Conservation (phyloP, 768 basidiomycete genomes). For the Hydnum rufescens region DNA sequence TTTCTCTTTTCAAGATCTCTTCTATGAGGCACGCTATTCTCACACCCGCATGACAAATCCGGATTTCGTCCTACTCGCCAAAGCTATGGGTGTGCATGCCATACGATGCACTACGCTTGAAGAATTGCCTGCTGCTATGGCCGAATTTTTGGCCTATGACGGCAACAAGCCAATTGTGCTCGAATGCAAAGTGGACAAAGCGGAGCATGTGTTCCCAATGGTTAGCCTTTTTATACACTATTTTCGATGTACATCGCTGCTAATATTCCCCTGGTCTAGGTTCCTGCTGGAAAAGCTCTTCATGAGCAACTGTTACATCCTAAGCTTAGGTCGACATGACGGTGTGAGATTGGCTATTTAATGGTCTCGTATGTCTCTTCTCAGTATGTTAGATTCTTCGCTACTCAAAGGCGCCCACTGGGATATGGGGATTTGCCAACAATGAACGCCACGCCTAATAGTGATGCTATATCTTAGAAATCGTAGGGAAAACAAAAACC, state of each 20-base stretch:
- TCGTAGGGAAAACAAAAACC: too few species aligned
- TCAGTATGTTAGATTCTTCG: too few species aligned
- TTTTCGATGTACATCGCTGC: constrained; percentile 1
- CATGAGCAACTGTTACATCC: constrained; percentile 81
- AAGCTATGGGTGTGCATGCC: constrained; percentile 84
- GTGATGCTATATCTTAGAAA: too few species aligned
- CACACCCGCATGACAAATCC: constrained; percentile 94
- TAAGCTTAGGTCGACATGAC: too few species aligned
- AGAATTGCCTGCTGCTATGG: constrained; percentile 89
- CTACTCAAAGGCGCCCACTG: too few species aligned
- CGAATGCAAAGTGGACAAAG: constrained; percentile 71
- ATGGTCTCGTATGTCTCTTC: too few species aligned
- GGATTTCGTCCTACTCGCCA: constrained; percentile 76
- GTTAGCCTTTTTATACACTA: constrained; percentile 23
- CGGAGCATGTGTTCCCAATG: constrained; percentile 86
- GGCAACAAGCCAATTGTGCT: constrained; percentile 68
- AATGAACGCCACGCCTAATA: too few species aligned
- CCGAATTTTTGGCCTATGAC: constrained; percentile 94
- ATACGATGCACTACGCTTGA: constrained; percentile 48
- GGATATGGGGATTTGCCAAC: too few species aligned
- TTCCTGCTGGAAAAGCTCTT: constrained; percentile 82
- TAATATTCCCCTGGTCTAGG: constrained; percentile 23
- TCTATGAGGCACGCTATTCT: constrained; percentile 92
- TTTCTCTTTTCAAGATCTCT: constrained; percentile 51
- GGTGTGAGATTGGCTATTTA: too few species aligned